These are phyloP conservation scores for Citrus cavaleriei DNA, from an alignment of 345 rosid species.

Conservation along the genomic window DNA sequence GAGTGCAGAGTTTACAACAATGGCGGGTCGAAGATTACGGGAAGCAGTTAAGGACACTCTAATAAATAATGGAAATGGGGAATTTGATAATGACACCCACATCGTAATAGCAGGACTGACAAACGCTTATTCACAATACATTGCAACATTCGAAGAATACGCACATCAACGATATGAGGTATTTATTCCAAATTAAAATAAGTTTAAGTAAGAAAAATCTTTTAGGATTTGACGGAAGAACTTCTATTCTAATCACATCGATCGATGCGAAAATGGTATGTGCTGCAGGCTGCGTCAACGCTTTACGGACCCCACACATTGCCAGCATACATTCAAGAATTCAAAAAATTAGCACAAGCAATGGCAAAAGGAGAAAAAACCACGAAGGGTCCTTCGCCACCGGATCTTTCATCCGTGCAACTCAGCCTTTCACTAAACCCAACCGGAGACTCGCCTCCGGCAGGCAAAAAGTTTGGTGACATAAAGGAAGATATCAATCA, in stretches of 20 bases:
- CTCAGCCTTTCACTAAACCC: conserved; percentile 29
- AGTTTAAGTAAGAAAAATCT: no score
- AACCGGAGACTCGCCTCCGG: conserved; percentile 35
- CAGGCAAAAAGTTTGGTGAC: conserved; percentile 43
- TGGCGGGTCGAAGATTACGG: conserved; percentile 55
- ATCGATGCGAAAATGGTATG: no score
- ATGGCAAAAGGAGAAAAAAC: conserved; percentile 37
- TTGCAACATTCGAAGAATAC: conserved; percentile 55
- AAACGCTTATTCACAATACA: conserved; percentile 52
- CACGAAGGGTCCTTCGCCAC: conserved; percentile 29
- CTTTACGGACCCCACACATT: conserved; percentile 61
- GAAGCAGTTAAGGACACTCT: conserved; percentile 56
- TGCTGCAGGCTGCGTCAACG: conserved; percentile 56
- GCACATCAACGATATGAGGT: conserved; percentile 53
- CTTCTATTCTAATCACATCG: no score
- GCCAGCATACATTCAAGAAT: conserved; percentile 56
- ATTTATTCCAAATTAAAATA: neutral
- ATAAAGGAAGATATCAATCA: conserved; percentile 32
- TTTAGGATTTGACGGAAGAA: neutral
- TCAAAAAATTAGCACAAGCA: conserved; percentile 41
- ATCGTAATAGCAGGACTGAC: conserved; percentile 58
- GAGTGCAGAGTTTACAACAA: conserved; percentile 53
- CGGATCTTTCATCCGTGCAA: conserved; percentile 46
- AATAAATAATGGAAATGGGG: conserved; percentile 42
- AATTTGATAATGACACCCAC: conserved; percentile 33